These are phyloP conservation scores for rapeseed (Brassica napus) DNA, from an alignment of 345 rosid species.

Conservation along the genomic window DNA sequence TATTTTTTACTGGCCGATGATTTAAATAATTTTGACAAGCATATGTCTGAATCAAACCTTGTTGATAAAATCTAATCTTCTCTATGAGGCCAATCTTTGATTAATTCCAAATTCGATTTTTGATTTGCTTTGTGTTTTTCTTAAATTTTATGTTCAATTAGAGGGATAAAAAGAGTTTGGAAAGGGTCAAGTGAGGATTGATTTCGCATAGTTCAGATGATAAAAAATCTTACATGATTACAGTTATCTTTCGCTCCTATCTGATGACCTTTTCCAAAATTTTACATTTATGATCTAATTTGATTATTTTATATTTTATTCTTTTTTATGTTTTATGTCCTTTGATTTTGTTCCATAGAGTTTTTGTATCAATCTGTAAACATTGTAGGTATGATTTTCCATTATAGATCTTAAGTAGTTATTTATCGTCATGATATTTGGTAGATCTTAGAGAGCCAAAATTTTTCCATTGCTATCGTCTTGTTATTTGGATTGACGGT, in stretches of 20 bases:
- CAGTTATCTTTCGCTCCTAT: slow-evolving; percentile 95
- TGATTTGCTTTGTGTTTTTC: not conserved
- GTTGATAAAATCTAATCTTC: slow-evolving; percentile 83
- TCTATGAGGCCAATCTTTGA: slow-evolving; percentile 70
- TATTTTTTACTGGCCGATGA: slow-evolving; percentile 58
- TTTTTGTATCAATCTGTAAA: too few species aligned
- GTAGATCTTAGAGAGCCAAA: too few species aligned
- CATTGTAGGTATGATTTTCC: too few species aligned
- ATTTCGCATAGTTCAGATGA: slow-evolving; percentile 96
- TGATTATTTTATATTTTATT: not conserved
- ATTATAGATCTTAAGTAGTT: too few species aligned
- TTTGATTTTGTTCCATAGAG: not conserved
- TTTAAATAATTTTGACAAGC: slow-evolving; percentile 69
- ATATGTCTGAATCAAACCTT: slow-evolving; percentile 74
- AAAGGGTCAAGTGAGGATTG: slow-evolving; percentile 71
- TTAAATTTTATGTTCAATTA: not conserved
- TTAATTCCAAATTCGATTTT: not conserved
- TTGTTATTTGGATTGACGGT: too few species aligned
- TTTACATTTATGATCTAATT: not conserved
- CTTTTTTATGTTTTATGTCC: not conserved
- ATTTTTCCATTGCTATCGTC: too few species aligned
- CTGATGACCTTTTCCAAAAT: slow-evolving; percentile 58
- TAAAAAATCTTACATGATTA: slow-evolving; percentile 51
- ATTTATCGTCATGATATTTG: too few species aligned
- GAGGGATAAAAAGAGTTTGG: not conserved